These are phyloP conservation scores for Trifolium pratense DNA, from an alignment of 306 rosid species.

Conservation along the genomic window DNA sequence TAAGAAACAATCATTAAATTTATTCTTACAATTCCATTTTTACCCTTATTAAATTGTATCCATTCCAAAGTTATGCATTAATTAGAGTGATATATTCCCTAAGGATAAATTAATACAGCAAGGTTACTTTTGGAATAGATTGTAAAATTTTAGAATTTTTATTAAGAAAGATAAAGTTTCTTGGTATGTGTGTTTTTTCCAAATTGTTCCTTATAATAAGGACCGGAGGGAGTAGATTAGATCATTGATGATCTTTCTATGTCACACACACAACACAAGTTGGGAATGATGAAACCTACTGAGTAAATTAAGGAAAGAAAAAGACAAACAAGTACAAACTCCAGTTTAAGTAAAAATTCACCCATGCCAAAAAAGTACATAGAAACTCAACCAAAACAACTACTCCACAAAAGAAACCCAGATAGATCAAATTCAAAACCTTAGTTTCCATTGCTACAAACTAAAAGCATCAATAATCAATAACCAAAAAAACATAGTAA, in stretches of 20 bases:
- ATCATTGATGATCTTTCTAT: conserved; percentile 5
- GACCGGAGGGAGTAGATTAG: too few relatives aligned
- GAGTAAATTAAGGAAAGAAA: conserved; percentile 7
- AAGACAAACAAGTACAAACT: conserved; percentile 18
- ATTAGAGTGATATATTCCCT: too few relatives aligned
- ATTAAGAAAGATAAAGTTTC: too few relatives aligned
- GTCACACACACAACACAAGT: conserved; percentile 11
- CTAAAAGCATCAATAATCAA: not conserved
- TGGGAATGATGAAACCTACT: conserved; percentile 7
- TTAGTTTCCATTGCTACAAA: not conserved
- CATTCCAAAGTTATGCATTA: too few relatives aligned
- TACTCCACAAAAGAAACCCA: not conserved
- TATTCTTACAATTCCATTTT: too few relatives aligned
- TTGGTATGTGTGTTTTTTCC: too few relatives aligned
- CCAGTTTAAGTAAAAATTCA: conserved; percentile 8
- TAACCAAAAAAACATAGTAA: not conserved
- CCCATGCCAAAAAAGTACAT: conserved; percentile 21
- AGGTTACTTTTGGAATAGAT: too few relatives aligned
- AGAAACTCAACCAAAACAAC: conserved; percentile 3
- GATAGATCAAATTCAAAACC: not conserved
- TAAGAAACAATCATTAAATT: too few relatives aligned
- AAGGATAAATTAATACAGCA: too few relatives aligned
- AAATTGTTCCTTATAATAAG: too few relatives aligned
- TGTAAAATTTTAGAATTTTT: too few relatives aligned
- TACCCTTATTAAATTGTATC: too few relatives aligned